Evolutionary conservation across 495 filamentous ascomycete species (phyloP), one percentile per base, ranked within the genome.

Genomic region (Staphylotrichum longicolle): DNA sequence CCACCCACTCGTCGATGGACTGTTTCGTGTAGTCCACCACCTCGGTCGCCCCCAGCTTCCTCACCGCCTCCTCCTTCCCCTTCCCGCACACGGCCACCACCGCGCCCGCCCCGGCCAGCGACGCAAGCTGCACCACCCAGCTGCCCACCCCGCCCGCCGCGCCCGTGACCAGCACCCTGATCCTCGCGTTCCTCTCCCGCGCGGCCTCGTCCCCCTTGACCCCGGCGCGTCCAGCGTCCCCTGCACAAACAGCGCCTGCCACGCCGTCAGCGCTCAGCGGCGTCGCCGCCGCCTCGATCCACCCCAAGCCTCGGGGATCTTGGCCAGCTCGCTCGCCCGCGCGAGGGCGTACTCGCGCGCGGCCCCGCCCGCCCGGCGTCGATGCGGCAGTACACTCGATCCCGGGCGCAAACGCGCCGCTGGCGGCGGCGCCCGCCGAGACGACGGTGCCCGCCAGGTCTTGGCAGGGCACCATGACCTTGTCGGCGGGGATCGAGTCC

Each of bases 11-110:
- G n/a, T 72, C 68, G 5, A 75, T 30, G 7, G 73, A 71, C 3
- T 77, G 79, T 8, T 74, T 70, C 27, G 77, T 83, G 66, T 92
- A 92, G 67, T 92, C 85, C 33, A 92, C 76, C 3, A 89, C 80
- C 61, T 86, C 82, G 54, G 88, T 85, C 4, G 87, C 87, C 0
- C 88, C 89, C 2, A 89, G 70, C 44, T 71, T 65, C 40, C 76
- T 72, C 62, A 82, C 85, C 3, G 85, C 71, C 57, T 82, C 78
- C 1, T 77, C 74, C 70, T 88, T 89, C 9, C 74, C 64, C 5
- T 70, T 78, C 15, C 84, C 86, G 54, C 86, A 89, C 0, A 80
- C 81, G 0, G 78, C 75, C 5, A 85, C 81, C 63, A 84, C 87
- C 0, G 76, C 72, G 1, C 83, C 82, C 6, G 78, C 80, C 0